Conservation (phyloP, 768 basidiomycete species). For the Tubosaeta brunneosetosa region DNA sequence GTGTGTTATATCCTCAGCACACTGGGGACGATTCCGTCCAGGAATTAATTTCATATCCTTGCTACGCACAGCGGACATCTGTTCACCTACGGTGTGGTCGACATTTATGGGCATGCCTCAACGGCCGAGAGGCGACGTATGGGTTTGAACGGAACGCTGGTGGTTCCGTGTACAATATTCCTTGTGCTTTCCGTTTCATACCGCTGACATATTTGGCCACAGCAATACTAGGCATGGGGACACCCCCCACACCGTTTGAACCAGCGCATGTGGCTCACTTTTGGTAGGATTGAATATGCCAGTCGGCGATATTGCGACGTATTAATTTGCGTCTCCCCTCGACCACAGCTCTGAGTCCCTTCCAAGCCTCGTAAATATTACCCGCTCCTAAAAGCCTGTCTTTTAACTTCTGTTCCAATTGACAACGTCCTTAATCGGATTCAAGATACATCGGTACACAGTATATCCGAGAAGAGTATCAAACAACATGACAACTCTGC, state of each 20-base stretch:
- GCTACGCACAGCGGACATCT: slow-evolving; percentile 20
- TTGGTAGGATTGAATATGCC: slow-evolving; percentile 26
- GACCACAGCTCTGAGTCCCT: slow-evolving; percentile 14
- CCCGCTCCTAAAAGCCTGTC: slow-evolving; percentile 9
- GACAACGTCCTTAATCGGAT: slow-evolving; percentile 8
- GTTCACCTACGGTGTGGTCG: slow-evolving; percentile 12
- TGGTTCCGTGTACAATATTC: slow-evolving; percentile 22
- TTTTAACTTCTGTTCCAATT: slow-evolving; percentile 9
- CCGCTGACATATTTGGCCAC: slow-evolving; percentile 24
- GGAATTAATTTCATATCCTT: slow-evolving; percentile 28
- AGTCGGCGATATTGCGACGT: slow-evolving; percentile 11
- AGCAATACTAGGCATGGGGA: slow-evolving; percentile 28
- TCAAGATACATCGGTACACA: slow-evolving; percentile 22
- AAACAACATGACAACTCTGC: slow-evolving; percentile 8
- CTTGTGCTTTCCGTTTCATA: slow-evolving; percentile 25
- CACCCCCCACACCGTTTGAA: slow-evolving; percentile 27
- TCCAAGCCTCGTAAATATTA: slow-evolving; percentile 21
- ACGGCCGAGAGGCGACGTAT: slow-evolving; percentile 7
- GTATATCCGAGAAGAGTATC: slow-evolving; percentile 22
- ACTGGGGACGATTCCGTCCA: slow-evolving; percentile 25
- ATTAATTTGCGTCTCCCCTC: slow-evolving; percentile 18
- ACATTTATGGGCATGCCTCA: neutral
- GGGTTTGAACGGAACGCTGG: slow-evolving; percentile 13
- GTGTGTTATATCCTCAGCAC: slow-evolving; percentile 22
- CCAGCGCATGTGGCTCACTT: slow-evolving; percentile 14